phyloP scores from a whole-genome alignment of 116 monocot species.

The Papilionanthe hybrid region DNA sequence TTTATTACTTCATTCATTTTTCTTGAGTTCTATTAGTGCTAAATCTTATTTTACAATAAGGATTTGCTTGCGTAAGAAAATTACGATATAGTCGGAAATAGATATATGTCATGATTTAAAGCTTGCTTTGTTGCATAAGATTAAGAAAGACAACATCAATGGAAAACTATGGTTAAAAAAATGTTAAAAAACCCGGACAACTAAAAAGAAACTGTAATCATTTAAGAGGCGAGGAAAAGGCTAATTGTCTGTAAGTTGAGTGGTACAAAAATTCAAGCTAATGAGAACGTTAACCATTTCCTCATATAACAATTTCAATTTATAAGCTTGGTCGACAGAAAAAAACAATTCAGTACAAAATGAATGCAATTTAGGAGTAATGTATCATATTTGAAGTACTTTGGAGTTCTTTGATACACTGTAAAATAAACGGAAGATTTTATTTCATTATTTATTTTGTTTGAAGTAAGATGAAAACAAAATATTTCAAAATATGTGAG shows the following conservation, averaged over 20 bases:
- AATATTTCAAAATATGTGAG: too few relatives aligned
- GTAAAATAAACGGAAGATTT: too few relatives aligned
- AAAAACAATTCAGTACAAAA: too few relatives aligned
- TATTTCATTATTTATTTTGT: too few relatives aligned
- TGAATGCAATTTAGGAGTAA: too few relatives aligned
- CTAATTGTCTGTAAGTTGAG: not conserved
- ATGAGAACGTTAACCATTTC: not conserved
- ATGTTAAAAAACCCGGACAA: not conserved
- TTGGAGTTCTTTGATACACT: too few relatives aligned
- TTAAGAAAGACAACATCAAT: not conserved
- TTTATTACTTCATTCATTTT: not conserved
- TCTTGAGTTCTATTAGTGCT: not conserved
- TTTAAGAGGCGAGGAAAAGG: not conserved
- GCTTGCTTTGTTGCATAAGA: not conserved
- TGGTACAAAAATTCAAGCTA: not conserved
- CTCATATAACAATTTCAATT: not conserved
- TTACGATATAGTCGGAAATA: not conserved
- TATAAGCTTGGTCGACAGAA: too few relatives aligned
- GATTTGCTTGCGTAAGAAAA: not conserved
- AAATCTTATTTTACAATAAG: not conserved
- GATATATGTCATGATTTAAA: not conserved
- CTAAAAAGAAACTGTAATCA: not conserved
- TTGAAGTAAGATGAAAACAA: too few relatives aligned
- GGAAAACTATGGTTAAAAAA: not conserved
- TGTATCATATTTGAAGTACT: too few relatives aligned